Evolutionary conservation across 371 early-diverging fungal genomes (phyloP), one percentile per base, ranked within the genome.

Genomic region (Mortierella polycephala): DNA sequence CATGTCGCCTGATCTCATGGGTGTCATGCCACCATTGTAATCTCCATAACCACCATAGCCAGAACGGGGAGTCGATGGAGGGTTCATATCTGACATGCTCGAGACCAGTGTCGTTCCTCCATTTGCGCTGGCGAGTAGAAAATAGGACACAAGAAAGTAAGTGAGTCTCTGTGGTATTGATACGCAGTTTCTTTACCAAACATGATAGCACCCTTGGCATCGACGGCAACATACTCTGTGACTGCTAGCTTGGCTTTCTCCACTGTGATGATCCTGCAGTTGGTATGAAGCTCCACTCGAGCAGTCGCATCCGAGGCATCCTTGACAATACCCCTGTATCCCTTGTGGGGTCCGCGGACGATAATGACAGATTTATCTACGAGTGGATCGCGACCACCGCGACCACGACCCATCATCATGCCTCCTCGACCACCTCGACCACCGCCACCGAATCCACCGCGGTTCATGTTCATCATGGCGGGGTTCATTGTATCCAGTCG

Each of bases 281-380:
- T 96, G 18, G 98, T 95, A 81, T 96, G 97, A 37, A 99, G 88
- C 83, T 99, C 98, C 5, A 99, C 94, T 47, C 98, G 89, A 1
- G 93, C 97, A 64, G 86, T 88, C 9, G 83, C 83, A 64, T 88
- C 92, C 1, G 90, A 89, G 0, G 93, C 87, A 58, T 98, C 98
- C 76, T 98, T 98, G 42, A 99, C 96, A 58, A 97, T 94, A 56
- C 99, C 99, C 39, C 94, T 82, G 80, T 96, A 98, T 12, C 99
- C 99, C 82, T 99, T 99, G 86, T 95, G 97, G 14, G 95, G 94
- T 8, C 99, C 99, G 51, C 91, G 87, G 5, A 87, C 89, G 57
- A 98, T 94, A 45, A 89, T 90, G 0, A 99, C 99, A 0, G 95
- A 95, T 75, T 95, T 93, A 53, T 91, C 90, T 11, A 98, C 83